phyloP scores from a whole-genome alignment of 2,329 filamentous ascomycete species.

The Sclerotinia sclerotiorum region DNA sequence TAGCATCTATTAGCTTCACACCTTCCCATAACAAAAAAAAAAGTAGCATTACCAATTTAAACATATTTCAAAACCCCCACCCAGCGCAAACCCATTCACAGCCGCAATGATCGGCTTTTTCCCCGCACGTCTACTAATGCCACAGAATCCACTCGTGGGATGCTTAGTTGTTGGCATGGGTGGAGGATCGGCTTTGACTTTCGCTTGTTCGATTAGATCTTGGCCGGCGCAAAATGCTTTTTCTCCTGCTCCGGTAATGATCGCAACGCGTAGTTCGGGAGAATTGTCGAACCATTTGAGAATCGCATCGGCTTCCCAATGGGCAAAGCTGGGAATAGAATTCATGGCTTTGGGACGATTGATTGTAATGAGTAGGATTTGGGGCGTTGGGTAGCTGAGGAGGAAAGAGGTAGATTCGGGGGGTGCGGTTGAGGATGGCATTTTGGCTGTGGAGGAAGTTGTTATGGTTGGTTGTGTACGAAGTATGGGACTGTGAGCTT shows the following conservation, averaged over 20 bases:
- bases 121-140: constrained; percentile 63
- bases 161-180: constrained; percentile 37
- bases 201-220: constrained; percentile 62
- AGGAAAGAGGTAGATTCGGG: constrained; percentile 30
- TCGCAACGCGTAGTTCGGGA: constrained; percentile 58
- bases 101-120: constrained; percentile 76
- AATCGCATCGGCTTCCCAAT: constrained; percentile 46
- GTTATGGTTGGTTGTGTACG: constrained; percentile 35
- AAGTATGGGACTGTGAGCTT: constrained; percentile 41
- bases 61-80: constrained; percentile 73
- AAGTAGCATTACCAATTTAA: constrained; percentile 49
- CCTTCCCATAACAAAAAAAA: neutral
- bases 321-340: constrained; percentile 44
- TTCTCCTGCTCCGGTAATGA: constrained; percentile 63
- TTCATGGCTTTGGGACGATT: constrained; percentile 52
- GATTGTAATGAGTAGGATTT: constrained; percentile 60
- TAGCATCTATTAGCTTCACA: constrained; percentile 33
- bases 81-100: constrained; percentile 74
- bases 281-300: constrained; percentile 64
- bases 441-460: constrained; percentile 43
- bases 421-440: constrained; percentile 40
- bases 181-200: constrained; percentile 42
- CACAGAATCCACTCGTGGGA: constrained; percentile 56
- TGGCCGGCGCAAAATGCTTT: constrained; percentile 66
- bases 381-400: constrained; percentile 49